Percentiles rank a stretch among this genome's conserved stretches.
These are phyloP conservation scores for Daldinia decipiens DNA, from an alignment of 495 filamentous ascomycete species.

Conservation along the genomic window DNA sequence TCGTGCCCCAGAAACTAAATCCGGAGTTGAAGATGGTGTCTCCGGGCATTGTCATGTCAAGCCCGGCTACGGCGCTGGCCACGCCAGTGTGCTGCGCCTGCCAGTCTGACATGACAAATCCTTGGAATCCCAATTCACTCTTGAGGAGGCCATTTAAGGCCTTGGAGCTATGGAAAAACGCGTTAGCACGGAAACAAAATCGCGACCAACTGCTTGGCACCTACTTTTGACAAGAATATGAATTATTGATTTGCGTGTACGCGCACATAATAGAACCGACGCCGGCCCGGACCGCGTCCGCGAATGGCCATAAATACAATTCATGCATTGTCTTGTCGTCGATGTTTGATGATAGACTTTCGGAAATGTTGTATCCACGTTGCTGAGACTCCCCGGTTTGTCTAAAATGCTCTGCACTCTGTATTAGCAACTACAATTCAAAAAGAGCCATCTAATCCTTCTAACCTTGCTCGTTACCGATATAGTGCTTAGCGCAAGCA, in stretches of 20 bases:
- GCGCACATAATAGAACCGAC: constrained; percentile 93
- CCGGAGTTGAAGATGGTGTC: constrained; percentile 79
- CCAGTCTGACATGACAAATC: constrained; percentile 94
- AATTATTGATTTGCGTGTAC: constrained; percentile 93
- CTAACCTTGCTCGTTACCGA: constrained; percentile 71
- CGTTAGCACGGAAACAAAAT: constrained; percentile 63
- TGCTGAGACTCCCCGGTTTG: constrained; percentile 70
- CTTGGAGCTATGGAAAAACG: constrained; percentile 66
- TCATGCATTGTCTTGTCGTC: constrained; percentile 97
- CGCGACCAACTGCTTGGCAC: not conserved
- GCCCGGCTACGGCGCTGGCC: constrained; percentile 77
- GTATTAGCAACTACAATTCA: constrained; percentile 11
- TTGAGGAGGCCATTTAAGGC: constrained; percentile 86
- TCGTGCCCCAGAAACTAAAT: constrained; percentile 83
- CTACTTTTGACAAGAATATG: constrained; percentile 80
- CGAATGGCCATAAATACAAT: constrained; percentile 80
- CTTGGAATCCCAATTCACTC: constrained; percentile 92
- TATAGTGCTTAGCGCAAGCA: constrained; percentile 85
- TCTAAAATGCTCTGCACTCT: constrained; percentile 77
- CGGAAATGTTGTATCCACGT: constrained; percentile 71
- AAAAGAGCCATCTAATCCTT: not conserved
- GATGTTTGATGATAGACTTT: constrained; percentile 80
- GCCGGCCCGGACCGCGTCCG: constrained; percentile 61
- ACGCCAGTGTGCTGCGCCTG: constrained; percentile 87
- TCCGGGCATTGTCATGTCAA: constrained; percentile 97